A percentile compares a stretch with the other conserved stretches of the same genome.
phyloP scores from a whole-genome alignment of 2,329 filamentous ascomycete species.

The Fusarium sp. region DNA sequence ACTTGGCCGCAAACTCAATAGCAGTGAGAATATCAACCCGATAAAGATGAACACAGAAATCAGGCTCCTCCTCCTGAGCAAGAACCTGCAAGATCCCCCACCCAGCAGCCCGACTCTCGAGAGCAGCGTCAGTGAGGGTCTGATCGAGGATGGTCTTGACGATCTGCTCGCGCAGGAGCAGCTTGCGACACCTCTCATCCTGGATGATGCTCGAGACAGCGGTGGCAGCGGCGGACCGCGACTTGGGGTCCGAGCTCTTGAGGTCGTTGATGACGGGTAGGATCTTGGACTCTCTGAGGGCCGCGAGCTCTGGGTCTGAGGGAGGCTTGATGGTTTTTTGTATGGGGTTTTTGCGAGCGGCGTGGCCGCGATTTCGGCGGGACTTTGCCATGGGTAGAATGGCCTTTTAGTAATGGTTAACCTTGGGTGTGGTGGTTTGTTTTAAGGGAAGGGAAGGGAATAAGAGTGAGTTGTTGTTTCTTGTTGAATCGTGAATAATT shows the following conservation, averaged over 20 bases:
- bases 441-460: background rate
- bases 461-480: background rate
- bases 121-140: conserved; percentile 71
- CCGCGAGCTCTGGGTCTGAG: conserved; percentile 72
- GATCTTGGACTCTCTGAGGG: conserved; percentile 72
- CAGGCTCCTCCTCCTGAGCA: conserved; percentile 72
- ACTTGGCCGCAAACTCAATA: conserved; percentile 66
- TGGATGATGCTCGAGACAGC: conserved; percentile 73
- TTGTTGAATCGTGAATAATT: background rate
- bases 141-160: conserved; percentile 73
- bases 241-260: conserved; percentile 68
- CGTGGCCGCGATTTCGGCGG: conserved; percentile 63
- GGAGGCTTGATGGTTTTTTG: conserved; percentile 70
- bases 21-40: conserved; percentile 71
- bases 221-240: conserved; percentile 68
- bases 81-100: conserved; percentile 75
- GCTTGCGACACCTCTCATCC: conserved; percentile 71
- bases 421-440: conserved; percentile 51
- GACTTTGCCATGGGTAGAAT: conserved; percentile 67
- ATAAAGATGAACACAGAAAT: conserved; percentile 75
- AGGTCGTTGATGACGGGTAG: conserved; percentile 72
- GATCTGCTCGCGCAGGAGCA: conserved; percentile 75
- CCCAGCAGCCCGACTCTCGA: conserved; percentile 74
- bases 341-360: conserved; percentile 65
- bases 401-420: too few species aligned